Percentiles rank a stretch among this genome's conserved stretches.
Evolutionary conservation across 192 early-diverging fungal species (phyloP).

Genomic region (Neocallimastix lanati): DNA sequence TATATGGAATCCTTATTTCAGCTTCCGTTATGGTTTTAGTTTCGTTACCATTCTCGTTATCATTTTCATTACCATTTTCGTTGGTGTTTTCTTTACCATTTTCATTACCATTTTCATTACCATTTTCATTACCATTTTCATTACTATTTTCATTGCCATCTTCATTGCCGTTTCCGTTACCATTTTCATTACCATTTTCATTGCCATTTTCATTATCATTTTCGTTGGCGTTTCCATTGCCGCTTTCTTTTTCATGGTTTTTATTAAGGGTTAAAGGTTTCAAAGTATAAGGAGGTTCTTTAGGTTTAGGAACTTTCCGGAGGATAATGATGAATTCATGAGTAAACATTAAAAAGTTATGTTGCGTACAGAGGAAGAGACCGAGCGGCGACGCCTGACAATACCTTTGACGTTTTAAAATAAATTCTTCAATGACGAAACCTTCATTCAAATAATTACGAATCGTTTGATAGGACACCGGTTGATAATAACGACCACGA

Average conservation of each 20-base stretch:
- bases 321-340: constrained; percentile 82
- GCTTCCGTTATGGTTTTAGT: no score
- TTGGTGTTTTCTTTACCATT: no score
- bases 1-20: constrained; percentile 1
- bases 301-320: constrained; percentile 44
- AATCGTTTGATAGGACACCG: constrained; percentile 68
- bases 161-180: no score
- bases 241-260: no score
- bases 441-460: constrained; percentile 60
- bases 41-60: no score
- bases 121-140: no score
- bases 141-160: no score
- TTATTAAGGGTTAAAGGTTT: constrained; percentile 5
- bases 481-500: constrained; percentile 74
- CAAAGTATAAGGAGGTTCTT: constrained; percentile 17
- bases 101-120: no score
- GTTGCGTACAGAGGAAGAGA: constrained; percentile 70
- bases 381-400: constrained; percentile 73
- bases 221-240: no score
- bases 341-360: constrained; percentile 82
- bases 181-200: no score
- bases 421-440: constrained; percentile 74
- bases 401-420: constrained; percentile 77
- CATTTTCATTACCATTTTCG: no score
- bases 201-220: no score